Base-by-base conservation (phyloP, 805 yeast genomes). In the Isabelozyma rhagii region DNA sequence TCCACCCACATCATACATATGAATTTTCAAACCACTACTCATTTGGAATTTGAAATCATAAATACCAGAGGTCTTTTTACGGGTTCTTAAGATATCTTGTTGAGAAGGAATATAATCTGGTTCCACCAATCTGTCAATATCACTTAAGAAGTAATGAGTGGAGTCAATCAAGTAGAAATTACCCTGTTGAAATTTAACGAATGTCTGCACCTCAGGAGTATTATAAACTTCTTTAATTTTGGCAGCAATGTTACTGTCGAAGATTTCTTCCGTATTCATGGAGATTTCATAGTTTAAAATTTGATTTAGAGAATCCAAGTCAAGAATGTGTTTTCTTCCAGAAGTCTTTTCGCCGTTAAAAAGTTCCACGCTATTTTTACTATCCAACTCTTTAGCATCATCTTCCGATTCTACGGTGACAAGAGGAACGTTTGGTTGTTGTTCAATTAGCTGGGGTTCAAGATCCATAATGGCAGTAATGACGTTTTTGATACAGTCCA, bases 11-110 rank as follows among this genome's bases (percentile, higher is more conserved):
- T 92, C 97, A 61, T 61, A 74, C 79, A 74, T 74, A 57, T 74
- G 79, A 38, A 74, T 68, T 46, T 67, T 69, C 18, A 73, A 59
- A 6, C 75, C 75, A 31, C 59, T 54, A n/a, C 87, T 90, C 81
- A 91, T 79, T 51, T 83, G 83, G 60, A 92, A 88, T 50, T 80
- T 77, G 51, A 89, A 84, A 64, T 91, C 97, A 59, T 85, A 89
- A 18, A 92, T 89, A 68, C 97, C 97, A 0, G 96, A 87, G 0
- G 97, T 92, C 69, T 89, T 92, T 64, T 89, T 87, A 72, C 97
- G 82, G 13, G 97, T 89, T 54, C 96, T 77, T 57, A 92, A 74
- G 29, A 91, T 84, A 68, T 92, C 97, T 38, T 84, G 81, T 27
- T 82, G 85, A 15, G 80, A 78, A 1, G 97, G 97, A 14, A 83